Base-by-base conservation (phyloP, 805 yeast genomes). In the Naumovozyma dairenensis region DNA sequence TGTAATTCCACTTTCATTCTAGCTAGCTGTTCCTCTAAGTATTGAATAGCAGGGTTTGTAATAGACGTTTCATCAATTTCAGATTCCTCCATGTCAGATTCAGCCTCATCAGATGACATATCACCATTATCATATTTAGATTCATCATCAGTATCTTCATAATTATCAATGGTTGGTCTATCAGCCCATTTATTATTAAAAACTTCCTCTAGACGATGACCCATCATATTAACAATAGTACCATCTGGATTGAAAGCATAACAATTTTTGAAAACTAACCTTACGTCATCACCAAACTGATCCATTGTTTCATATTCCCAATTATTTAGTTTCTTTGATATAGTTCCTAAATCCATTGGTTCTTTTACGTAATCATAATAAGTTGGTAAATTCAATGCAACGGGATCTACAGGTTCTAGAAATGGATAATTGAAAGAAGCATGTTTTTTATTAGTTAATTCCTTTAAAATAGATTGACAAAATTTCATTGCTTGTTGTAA, bases 191-290 rank as follows among this genome's bases (percentile, higher is more conserved):
- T 79, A 50, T 81, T 77, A 49, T 85, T 81, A 53, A 89, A 92
- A 3, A 82, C 72, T 18, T 77, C 78, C 59, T 92, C 96, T 36
- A 92, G 65, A 47, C 86, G 71, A 56, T 84, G 94, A 14, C 97
- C 98, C 94, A 92, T 81, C 71, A 74, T 72, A 57, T 87, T 85
- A 24, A 92, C 98, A 31, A 94, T 94, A 4, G 94, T 78, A n/a
- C 96, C 94, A 48, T 82, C 94, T 2, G 98, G 97, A 59, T 92
- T 92, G 65, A 89, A 92, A 12, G 71, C 67, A 57, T 84, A 92
- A 62, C 97, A 89, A 61, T 92, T 89, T 42, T 72, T 66, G 63
- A 92, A 87, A 38, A 92, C 82, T 40, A 86, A 69, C 37, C 84
- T 69, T 24, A 89, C 72, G 53, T 92, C 98, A 28, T 60, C 62